Evolutionary conservation across 2,329 filamentous ascomycete genomes (phyloP), one percentile per base, ranked within the genome.

Genomic region (Botryosphaeria agaves): DNA sequence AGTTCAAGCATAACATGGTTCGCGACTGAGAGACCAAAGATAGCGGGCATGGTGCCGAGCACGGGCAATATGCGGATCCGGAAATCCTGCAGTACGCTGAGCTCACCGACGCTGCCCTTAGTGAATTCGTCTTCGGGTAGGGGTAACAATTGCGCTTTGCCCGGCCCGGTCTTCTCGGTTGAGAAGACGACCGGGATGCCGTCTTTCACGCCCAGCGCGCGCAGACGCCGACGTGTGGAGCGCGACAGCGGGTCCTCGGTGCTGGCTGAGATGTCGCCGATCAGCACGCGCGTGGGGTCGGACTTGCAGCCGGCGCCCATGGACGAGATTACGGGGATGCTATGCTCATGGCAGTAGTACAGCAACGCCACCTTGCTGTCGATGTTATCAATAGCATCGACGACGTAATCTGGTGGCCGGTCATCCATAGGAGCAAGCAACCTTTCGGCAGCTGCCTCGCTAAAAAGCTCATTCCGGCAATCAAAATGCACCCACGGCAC

Each of bases 341-440:
- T 62, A 47, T 83, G 68, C 36, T 74, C 69, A 48, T 85, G 66
- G 56, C 89, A 98, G 56, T 91, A 92, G 44, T 83, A 75, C 24
- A 98, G 63, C 32, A 98, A 60, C 12, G 76, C 78, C 3, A 98
- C 87, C 58, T 98, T 98, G 32, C 83, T 92, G 30, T 93, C 82
- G 38, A 98, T 95, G 48, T 98, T 95, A 54, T 98, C 89, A 41
- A 98, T 98, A 14, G 87, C 91, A 54, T 98, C 89, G 20, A 98
- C 72, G n/a, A 98, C 73, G 46, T 76, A 98, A 43, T 87, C 77
- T 1, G 85, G 84, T 43, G 65, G 65, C 47, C 66, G 69, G 11
- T 62, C 72, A 40, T 60, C 55, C 74, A 82, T 84, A 0, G 70
- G 61, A 0, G 59, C 70, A 25, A 98, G 59, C 37, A 94, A 59